Base-by-base conservation (phyloP, 257 asterid genomes). In the Knoxia roxburghii region DNA sequence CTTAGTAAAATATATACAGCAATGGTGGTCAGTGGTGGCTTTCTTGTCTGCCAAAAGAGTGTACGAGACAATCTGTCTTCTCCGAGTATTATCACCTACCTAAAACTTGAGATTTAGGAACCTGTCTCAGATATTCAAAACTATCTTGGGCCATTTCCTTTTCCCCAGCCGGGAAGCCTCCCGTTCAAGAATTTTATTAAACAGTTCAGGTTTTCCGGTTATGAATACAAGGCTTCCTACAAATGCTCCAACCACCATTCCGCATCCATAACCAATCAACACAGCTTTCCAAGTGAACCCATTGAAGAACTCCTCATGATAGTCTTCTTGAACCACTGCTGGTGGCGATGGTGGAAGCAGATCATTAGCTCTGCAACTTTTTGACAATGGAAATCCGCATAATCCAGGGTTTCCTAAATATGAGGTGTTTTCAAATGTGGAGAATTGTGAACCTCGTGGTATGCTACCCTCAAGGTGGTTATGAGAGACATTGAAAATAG, bases 221-320 rank as follows among this genome's bases (percentile, higher is more conserved):
- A 61, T 40, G 40, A 78, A 76, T 20, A 81, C 67, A 7, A 69
- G 23, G 65, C 48, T 20, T 32, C 72, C 77, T n/a, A 39, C 40
- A 6, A 33, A 33, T 21, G 61, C 18, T 30, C 79, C 83, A 26
- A 69, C 8, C 13, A 58, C 21, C 51, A 61, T 12, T 52, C 83
- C 83, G 27, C 49, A 62, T 24, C 69, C 53, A 65, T 78, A 81
- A 17, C 86, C 83, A 14, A 72, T 39, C 15, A 60, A 11, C n/a
- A 78, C 75, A 17, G 48, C 53, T 70, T 66, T 23, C 81, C 79
- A 81, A 21, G 70, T 68, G 29, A 75, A 41, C 6, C 53, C 72
- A 57, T 21, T 23, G n/a, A 68, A 14, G 5, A 40, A 24, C 48
- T 58, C 51, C 50, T 49, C 50, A 33, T 32, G 18, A 11, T 39